Evolutionary conservation across 2,329 filamentous ascomycete species (phyloP).

Genomic region (Bipolaris gigantea): DNA sequence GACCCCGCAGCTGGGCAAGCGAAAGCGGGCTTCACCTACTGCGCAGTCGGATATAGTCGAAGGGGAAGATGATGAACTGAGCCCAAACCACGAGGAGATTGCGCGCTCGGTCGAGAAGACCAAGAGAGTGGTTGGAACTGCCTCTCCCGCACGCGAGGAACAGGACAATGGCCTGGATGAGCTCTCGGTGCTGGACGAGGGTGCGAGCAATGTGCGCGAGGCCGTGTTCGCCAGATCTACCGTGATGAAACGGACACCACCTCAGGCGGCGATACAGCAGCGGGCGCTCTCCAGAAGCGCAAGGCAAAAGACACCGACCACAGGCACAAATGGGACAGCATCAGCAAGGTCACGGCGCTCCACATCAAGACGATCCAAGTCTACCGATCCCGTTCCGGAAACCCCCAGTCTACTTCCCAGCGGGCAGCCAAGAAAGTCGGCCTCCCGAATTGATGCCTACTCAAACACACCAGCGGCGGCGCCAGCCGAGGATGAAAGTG

Average conservation of each 20-base stretch:
- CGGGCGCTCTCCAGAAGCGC: slow-evolving; percentile 2
- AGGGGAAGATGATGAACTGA: slow-evolving; percentile 39
- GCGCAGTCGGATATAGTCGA: slow-evolving; percentile 22
- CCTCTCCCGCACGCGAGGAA: slow-evolving; percentile 31
- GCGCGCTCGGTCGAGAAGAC: slow-evolving; percentile 34
- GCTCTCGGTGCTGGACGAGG: slow-evolving; percentile 31
- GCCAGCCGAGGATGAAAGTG: slow-evolving; percentile 26
- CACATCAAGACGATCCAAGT: slow-evolving; percentile 20
- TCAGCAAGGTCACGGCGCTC: slow-evolving; percentile 18
- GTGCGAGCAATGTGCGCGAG: slow-evolving; percentile 19
- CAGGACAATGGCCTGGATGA: slow-evolving; percentile 33
- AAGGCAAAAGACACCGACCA: slow-evolving; percentile 14
- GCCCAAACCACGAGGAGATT: slow-evolving; percentile 32
- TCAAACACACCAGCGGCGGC: slow-evolving; percentile 20
- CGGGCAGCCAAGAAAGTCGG: slow-evolving; percentile 16
- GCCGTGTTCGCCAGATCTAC: slow-evolving; percentile 9
- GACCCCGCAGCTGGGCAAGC: slow-evolving; percentile 40
- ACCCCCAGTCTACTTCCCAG: slow-evolving; percentile 29
- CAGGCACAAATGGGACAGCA: slow-evolving; percentile 2
- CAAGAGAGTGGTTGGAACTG: slow-evolving; percentile 26
- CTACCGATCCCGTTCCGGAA: slow-evolving; percentile 25
- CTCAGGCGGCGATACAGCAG: slow-evolving; percentile 12
- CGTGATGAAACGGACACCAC: slow-evolving; percentile 16
- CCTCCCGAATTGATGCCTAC: slow-evolving; percentile 13
- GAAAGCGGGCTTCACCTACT: slow-evolving; percentile 33